Evolutionary conservation across 1,284 basidiomycete genomes (phyloP).

Genomic region (Cutaneotrichosporon mucoides): DNA sequence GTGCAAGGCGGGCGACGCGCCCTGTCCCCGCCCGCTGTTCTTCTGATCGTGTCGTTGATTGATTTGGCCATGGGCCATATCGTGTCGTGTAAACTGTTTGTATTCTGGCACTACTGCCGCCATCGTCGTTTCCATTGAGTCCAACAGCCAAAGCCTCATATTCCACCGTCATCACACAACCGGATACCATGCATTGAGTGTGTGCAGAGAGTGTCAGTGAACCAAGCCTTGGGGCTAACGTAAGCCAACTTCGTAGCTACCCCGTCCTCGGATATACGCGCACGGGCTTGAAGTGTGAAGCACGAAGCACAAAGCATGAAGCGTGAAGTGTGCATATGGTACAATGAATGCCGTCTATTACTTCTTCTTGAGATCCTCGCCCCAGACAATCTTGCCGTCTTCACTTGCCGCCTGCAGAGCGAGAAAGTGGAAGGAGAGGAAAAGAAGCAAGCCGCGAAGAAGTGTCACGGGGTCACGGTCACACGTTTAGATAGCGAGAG

Average conservation of each 20-base stretch:
- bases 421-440: neutral
- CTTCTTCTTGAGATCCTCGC: constrained; percentile 14
- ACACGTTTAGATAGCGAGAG: no score
- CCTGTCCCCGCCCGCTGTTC: constrained; percentile 39
- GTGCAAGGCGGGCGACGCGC: constrained; percentile 33
- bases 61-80: no score
- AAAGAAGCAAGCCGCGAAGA: neutral
- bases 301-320: no score
- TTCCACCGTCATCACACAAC: neutral
- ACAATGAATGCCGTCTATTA: constrained; percentile 1
- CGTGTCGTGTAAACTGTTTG: neutral
- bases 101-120: constrained; percentile 1
- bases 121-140: neutral
- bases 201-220: no score
- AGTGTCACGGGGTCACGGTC: no score
- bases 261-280: no score
- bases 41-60: constrained; percentile 23
- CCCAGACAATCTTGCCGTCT: constrained; percentile 28
- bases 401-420: constrained; percentile 19
- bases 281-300: no score
- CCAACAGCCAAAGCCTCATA: no score
- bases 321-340: neutral
- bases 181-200: constrained; percentile 1
- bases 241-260: no score
- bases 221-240: no score